A percentile compares a stretch with the other conserved stretches of the same genome.
phyloP scores from a whole-genome alignment of 225 moss, liverwort and hornwort genomes.

The Pseudisothecium myosuroides region DNA sequence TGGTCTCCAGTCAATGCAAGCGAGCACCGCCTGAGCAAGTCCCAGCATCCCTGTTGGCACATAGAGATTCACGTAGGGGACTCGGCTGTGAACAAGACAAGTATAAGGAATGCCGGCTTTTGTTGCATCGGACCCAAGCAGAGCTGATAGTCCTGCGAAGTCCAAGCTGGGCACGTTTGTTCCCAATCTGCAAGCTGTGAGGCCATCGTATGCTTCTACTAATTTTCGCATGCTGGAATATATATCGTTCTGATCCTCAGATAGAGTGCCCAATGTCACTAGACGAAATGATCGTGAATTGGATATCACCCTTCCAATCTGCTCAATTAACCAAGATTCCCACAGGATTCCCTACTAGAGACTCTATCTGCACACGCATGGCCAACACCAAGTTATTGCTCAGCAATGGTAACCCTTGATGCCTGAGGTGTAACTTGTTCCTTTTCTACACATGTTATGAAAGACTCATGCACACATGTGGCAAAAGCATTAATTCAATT shows the following conservation, averaged over 20 bases:
- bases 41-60: background rate
- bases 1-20: background rate
- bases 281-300: background rate
- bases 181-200: background rate
- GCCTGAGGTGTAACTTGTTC: background rate
- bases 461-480: background rate
- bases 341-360: background rate
- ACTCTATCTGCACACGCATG: background rate
- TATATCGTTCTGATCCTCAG: background rate
- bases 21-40: background rate
- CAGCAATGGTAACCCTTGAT: background rate
- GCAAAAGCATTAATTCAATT: background rate
- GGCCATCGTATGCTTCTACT: background rate
- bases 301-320: background rate
- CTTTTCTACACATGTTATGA: background rate
- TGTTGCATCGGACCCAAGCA: background rate
- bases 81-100: background rate
- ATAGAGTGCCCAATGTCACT: no score
- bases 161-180: background rate
- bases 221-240: background rate
- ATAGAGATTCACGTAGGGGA: background rate
- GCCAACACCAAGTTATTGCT: background rate
- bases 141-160: background rate
- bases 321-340: background rate
- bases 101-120: background rate